A percentile compares a stretch with the other conserved stretches of the same genome.
phyloP scores from a whole-genome alignment of 2,329 filamentous ascomycete species.

The Fusarium lateritium region DNA sequence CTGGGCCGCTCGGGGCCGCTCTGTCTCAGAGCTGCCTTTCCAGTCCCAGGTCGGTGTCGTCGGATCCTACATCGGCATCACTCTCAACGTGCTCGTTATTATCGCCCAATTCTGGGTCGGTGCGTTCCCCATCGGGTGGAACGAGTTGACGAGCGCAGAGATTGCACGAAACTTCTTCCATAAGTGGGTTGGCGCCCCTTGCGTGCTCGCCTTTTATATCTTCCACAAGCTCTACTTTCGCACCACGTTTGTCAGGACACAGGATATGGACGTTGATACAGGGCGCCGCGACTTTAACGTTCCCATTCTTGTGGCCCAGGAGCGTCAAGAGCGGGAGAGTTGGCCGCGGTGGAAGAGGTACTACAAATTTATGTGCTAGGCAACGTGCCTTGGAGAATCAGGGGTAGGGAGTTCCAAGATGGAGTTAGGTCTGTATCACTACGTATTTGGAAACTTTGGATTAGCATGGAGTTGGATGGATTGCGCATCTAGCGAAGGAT shows the following conservation, averaged over 20 bases:
- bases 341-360: slow-evolving; percentile 85
- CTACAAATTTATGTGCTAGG: slow-evolving; percentile 80
- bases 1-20: slow-evolving; percentile 79
- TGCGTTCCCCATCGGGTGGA: slow-evolving; percentile 78
- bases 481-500: slow-evolving; percentile 11
- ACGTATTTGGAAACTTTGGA: slow-evolving; percentile 14
- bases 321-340: slow-evolving; percentile 77
- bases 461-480: slow-evolving; percentile 39
- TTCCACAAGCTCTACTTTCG: slow-evolving; percentile 82
- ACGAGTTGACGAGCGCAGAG: slow-evolving; percentile 57
- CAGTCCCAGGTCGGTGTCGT: slow-evolving; percentile 81
- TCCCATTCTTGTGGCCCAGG: slow-evolving; percentile 82
- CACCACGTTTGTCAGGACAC: slow-evolving; percentile 75
- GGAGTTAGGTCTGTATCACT: slow-evolving; percentile 17
- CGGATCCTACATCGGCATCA: slow-evolving; percentile 85
- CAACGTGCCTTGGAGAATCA: background rate
- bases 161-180: slow-evolving; percentile 80
- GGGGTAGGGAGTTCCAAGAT: background rate
- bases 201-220: slow-evolving; percentile 77
- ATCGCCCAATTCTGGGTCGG: slow-evolving; percentile 91
- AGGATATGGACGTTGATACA: slow-evolving; percentile 89
- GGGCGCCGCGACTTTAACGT: slow-evolving; percentile 89
- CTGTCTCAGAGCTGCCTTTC: slow-evolving; percentile 85
- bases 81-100: slow-evolving; percentile 82
- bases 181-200: slow-evolving; percentile 78